Evolutionary conservation across 2,329 filamentous ascomycete genomes (phyloP).

Genomic region (Epichloe brachyelytri): DNA sequence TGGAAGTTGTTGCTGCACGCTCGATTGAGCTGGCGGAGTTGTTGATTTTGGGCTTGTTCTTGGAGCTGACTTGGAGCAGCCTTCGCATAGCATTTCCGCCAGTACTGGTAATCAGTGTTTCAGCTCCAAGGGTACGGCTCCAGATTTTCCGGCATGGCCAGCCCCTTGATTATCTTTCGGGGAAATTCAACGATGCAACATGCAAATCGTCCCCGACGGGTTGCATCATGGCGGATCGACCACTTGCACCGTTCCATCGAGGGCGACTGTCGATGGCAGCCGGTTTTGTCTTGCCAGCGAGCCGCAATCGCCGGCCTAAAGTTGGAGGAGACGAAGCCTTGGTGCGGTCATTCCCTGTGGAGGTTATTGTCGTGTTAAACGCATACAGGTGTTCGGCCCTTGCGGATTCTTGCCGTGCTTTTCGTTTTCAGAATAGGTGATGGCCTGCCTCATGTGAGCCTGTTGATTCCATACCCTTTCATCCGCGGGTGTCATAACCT

Average conservation of each 20-base stretch:
- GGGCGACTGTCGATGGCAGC: constrained; percentile 33
- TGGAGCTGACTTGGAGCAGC: constrained; percentile 12
- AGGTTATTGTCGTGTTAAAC: constrained; percentile 10
- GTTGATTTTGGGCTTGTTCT: constrained; percentile 1
- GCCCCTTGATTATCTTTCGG: constrained; percentile 34
- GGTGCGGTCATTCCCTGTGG: constrained; percentile 10
- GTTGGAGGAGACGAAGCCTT: constrained; percentile 16
- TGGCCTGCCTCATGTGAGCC: background rate
- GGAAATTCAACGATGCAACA: constrained; percentile 44
- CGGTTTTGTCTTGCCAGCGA: constrained; percentile 22
- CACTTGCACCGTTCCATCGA: constrained; percentile 62
- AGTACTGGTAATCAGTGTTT: constrained; percentile 16
- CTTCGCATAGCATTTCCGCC: constrained; percentile 21
- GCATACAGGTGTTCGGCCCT: background rate
- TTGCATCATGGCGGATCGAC: constrained; percentile 49
- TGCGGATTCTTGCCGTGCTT: background rate
- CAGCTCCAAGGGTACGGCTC: constrained; percentile 16
- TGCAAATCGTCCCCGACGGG: constrained; percentile 49
- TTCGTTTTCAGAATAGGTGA: background rate
- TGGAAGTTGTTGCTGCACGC: background rate
- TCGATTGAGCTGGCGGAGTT: background rate
- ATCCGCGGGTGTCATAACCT: background rate
- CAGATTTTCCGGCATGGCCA: constrained; percentile 9
- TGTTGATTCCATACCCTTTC: constrained; percentile 1
- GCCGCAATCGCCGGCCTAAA: constrained; percentile 22